Evolutionary conservation across 768 basidiomycete genomes (phyloP).

Genomic region (Mrakia gelida): DNA sequence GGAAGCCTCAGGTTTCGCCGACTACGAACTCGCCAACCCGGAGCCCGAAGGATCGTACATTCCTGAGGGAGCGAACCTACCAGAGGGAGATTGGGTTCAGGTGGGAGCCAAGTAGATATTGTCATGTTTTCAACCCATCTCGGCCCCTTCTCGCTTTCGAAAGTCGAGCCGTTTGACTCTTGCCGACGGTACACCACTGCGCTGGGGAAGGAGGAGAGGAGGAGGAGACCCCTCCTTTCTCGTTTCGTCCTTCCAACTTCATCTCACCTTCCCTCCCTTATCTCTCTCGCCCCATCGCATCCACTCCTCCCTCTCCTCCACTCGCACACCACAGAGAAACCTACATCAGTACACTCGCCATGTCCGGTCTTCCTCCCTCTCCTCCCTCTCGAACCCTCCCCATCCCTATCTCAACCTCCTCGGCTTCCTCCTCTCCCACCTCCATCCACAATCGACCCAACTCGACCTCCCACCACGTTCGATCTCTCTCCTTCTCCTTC

Average conservation of each 20-base stretch:
- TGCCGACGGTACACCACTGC: background rate
- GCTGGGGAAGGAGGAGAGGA: too few species aligned
- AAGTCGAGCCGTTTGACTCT: background rate
- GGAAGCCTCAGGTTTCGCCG: constrained; percentile 62
- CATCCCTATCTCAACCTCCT: constrained; percentile 4
- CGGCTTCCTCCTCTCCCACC: background rate
- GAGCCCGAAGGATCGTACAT: background rate
- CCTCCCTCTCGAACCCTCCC: constrained; percentile 1
- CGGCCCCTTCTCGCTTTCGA: too few species aligned
- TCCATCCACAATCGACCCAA: background rate
- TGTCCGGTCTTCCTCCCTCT: constrained; percentile 6
- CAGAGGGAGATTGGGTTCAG: constrained; percentile 19
- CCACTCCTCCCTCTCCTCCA: too few species aligned
- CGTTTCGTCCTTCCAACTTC: background rate
- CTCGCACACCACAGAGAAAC: background rate
- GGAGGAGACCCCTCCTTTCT: background rate
- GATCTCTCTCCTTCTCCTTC: constrained; percentile 8
- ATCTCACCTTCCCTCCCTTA: background rate
- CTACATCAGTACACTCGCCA: background rate
- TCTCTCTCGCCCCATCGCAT: background rate
- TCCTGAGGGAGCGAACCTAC: background rate
- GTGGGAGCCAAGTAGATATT: constrained; percentile 12
- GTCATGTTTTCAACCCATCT: too few species aligned
- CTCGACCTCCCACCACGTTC: constrained; percentile 18
- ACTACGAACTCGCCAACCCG: constrained; percentile 42